Base-by-base conservation (phyloP, 1,139 yeast species). In the Lizanozyma gosingica region DNA sequence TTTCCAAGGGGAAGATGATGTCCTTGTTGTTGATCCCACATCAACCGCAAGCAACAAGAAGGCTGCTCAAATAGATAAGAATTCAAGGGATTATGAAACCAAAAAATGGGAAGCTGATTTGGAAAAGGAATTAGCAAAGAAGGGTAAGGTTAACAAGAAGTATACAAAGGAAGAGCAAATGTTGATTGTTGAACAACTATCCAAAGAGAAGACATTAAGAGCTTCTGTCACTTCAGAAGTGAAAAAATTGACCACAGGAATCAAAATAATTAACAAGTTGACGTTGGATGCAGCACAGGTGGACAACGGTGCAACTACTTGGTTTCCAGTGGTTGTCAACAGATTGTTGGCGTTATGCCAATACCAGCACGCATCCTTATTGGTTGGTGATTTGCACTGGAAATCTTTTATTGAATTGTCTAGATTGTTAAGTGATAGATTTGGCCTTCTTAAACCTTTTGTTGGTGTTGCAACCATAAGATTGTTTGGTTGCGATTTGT, bases 21-120 rank as follows among this genome's bases (percentile, higher is more conserved):
- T 74, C 42, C 60, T 86, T 41, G 94, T 84, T 1, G 63, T 80
- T 16, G 78, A 85, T 51, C 80, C 84, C 2, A 62, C 84, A 39
- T 56, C 53, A 22, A 66, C 65, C 17, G 54, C 63, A 14, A 63
- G 62, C 40, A 62, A 62, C 37, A 65, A 67, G 38, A 54, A 53
- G 17, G 58, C 59, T 34, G 58, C 58, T 11, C 65, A 67, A 38
- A 65, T 70, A 51, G 56, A 66, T 44, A 85, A 83, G 53, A 85
- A 85, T 54, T 62, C 83, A 3, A 86, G 79, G 54, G 96, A 88
- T 52, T 86, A 85, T 54, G 95, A 85, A 51, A 84, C 88, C 14
- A 69, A 76, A 46, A 80, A 85, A 54, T 92, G 98, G 97, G 98
- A 92, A 57, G 90, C 83, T 52, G 75, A 76, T 40, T 74, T 92